Base-by-base conservation (phyloP, 352 stramenopile species). In the Pythium apleroticum region DNA sequence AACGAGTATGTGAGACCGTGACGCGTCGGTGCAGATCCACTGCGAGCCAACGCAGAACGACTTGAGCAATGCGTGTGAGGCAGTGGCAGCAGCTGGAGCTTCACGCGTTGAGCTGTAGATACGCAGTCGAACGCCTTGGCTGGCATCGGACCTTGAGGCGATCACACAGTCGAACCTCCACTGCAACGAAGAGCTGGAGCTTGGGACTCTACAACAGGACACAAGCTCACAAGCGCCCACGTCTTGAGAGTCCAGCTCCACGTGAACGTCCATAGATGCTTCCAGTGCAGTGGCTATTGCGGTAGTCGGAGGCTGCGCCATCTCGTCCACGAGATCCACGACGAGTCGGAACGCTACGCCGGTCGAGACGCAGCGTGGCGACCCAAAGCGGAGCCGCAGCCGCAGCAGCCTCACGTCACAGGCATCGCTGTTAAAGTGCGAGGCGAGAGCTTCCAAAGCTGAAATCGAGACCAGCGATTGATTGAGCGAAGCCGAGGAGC, bases 241-340 rank as follows among this genome's bases (percentile, higher is more conserved):
- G 30, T 2, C 8, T 8, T 17, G 24, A 24, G 25, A 1, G 9
- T 27, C 28, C 10, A 48, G 52, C 33, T n/a, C 11, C 10, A 59
- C n/a, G 9, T 28, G 8, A 48, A 59, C 30, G n/a, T 37, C 10
- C 9, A 59, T 30, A 25, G n/a, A 20, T 52, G 46, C 17, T 8
- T 43, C 4, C 10, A 68, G 62, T 20, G 19, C 4, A 7, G n/a
- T 45, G 0, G 17, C 20, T 15, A 67, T 39, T 17, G 48, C 6
- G 17, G 52, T 17, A 15, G 59, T 27, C 15, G 65, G 52, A 0
- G 70, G 49, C 57, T 84, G 74, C 12, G 78, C 78, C 78, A 84
- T 86, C 64, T 89, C 80, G 54, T 89, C 69, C 15, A 88, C 77
- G 0, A 88, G 27, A 24, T 88, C 80, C 17, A 88, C 54, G 10